A percentile compares a stretch with the other conserved stretches of the same genome.
Evolutionary conservation across 768 basidiomycete species (phyloP).

Genomic region (Leccinum longicurvipes): DNA sequence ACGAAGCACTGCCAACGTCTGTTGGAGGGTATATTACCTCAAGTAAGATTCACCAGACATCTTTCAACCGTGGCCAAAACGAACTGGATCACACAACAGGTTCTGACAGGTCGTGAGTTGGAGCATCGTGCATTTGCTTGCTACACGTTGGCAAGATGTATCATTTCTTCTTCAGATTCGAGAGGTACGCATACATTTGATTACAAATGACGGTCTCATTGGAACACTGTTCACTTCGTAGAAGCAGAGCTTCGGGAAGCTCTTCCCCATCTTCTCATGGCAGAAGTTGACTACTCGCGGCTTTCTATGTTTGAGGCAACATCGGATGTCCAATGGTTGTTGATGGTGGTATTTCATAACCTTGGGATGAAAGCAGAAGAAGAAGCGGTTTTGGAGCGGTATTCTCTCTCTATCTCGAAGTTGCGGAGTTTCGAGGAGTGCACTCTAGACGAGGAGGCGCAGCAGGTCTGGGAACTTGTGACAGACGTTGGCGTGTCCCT

Average conservation of each 20-base stretch:
- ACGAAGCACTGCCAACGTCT: constrained; percentile 59
- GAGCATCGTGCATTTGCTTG: constrained; percentile 77
- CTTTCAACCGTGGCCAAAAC: neutral
- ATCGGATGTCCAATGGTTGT: constrained; percentile 68
- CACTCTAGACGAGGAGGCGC: constrained; percentile 50
- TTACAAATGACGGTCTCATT: neutral
- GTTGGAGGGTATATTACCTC: constrained; percentile 79
- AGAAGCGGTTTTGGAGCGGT: constrained; percentile 50
- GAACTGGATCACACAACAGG: constrained; percentile 35
- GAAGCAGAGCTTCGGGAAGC: constrained; percentile 50
- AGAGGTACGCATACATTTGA: constrained; percentile 36
- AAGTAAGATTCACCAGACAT: constrained; percentile 41
- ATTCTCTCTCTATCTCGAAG: constrained; percentile 43
- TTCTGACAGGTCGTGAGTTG: constrained; percentile 67
- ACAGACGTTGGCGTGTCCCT: constrained; percentile 56
- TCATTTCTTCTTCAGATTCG: constrained; percentile 54
- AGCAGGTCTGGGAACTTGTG: constrained; percentile 56
- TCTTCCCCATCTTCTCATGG: constrained; percentile 54
- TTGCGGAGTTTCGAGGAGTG: constrained; percentile 41
- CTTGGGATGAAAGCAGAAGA: constrained; percentile 53
- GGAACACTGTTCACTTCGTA: constrained; percentile 15
- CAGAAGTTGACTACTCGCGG: constrained; percentile 61
- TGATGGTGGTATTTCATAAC: constrained; percentile 72
- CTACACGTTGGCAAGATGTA: constrained; percentile 71
- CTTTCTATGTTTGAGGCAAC: constrained; percentile 58